These are phyloP conservation scores for Candolleomyces eurysporus DNA, from an alignment of 768 basidiomycete genomes.

Conservation along the genomic window DNA sequence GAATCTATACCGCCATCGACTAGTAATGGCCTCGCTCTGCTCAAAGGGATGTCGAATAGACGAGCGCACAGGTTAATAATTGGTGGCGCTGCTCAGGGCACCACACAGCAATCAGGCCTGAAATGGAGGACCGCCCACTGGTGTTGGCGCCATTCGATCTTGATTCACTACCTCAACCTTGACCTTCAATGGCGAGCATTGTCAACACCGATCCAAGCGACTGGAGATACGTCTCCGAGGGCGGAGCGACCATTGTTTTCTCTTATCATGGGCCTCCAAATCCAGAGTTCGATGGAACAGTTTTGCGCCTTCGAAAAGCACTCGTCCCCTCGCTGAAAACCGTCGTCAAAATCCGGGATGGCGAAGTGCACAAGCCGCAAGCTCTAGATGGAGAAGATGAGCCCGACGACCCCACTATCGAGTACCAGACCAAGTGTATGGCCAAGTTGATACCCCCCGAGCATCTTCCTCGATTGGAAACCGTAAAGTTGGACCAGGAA, in stretches of 20 bases:
- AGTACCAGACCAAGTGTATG: conserved; percentile 67
- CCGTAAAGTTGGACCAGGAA: conserved; percentile 41
- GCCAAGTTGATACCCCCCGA: conserved; percentile 58
- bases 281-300: conserved; percentile 55
- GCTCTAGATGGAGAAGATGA: conserved; percentile 18
- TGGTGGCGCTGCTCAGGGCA: not conserved
- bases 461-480: conserved; percentile 57
- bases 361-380: not conserved
- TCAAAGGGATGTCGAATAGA: not conserved
- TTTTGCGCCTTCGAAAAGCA: conserved; percentile 76
- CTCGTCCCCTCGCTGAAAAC: conserved; percentile 11
- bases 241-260: conserved; percentile 90
- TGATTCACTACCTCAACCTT: not conserved
- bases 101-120: not conserved
- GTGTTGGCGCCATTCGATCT: no score
- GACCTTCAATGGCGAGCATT: conserved; percentile 23
- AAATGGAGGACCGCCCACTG: not conserved
- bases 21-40: not conserved
- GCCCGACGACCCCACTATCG: conserved; percentile 37
- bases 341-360: not conserved
- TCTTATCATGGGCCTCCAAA: conserved; percentile 64
- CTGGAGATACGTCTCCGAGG: conserved; percentile 90
- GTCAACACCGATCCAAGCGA: conserved; percentile 40
- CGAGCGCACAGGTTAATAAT: not conserved
- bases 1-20: not conserved